phyloP scores from a whole-genome alignment of 225 moss, liverwort and hornwort species.

The Bryoerythrophyllum caledonicum region DNA sequence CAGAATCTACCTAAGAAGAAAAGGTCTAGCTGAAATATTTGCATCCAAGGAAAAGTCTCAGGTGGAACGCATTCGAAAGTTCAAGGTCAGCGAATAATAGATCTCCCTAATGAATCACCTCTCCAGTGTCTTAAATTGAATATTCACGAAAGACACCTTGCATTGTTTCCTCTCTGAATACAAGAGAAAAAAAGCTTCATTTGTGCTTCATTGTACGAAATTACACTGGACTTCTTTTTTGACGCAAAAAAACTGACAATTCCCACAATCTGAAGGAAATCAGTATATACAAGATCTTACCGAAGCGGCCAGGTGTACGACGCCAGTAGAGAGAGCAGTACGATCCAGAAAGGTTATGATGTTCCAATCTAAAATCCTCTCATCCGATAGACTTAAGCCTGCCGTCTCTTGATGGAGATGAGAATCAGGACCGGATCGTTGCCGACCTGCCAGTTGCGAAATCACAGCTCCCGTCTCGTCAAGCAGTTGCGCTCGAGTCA shows the following conservation, averaged over 20 bases:
- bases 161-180: constrained; percentile 10
- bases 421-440: constrained; percentile 30
- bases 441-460: constrained; percentile 36
- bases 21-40: constrained; percentile 2
- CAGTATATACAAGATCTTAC: constrained; percentile 42
- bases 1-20: neutral
- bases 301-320: constrained; percentile 42
- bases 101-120: constrained; percentile 2
- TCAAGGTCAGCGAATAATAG: neutral
- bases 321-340: constrained; percentile 44
- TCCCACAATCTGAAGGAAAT: constrained; percentile 20
- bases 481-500: constrained; percentile 49
- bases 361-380: constrained; percentile 49
- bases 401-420: constrained; percentile 36
- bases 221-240: constrained; percentile 14
- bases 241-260: constrained; percentile 9
- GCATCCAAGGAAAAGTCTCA: constrained; percentile 11
- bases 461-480: constrained; percentile 41
- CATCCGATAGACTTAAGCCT: constrained; percentile 42
- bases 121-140: constrained; percentile 8
- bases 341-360: constrained; percentile 50
- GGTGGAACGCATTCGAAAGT: neutral
- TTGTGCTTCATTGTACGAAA: neutral
- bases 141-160: constrained; percentile 2
- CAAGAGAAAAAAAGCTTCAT: constrained; percentile 13